Percentiles rank a stretch among this genome's conserved stretches.
Evolutionary conservation across 768 basidiomycete species (phyloP).

Genomic region (Lentinus brumalis): DNA sequence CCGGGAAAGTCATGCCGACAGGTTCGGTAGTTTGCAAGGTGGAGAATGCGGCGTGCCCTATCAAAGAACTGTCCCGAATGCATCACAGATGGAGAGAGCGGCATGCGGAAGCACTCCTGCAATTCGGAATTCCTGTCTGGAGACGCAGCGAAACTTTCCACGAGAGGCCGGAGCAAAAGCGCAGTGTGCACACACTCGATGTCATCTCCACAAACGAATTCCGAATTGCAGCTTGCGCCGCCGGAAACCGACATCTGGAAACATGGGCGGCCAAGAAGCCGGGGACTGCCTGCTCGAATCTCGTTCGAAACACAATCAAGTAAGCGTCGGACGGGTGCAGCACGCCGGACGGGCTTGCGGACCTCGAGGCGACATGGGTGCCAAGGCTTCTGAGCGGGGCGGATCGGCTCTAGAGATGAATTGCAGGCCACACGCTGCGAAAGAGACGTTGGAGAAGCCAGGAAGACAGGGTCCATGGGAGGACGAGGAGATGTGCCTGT

Average conservation of each 20-base stretch:
- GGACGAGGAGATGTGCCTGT: neutral
- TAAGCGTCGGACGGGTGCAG: neutral
- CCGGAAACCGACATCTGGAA: conserved; percentile 12
- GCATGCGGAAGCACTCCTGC: conserved; percentile 8
- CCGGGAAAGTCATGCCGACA: neutral
- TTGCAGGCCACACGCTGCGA: neutral
- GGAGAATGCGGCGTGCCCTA: conserved; percentile 1
- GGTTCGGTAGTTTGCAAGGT: neutral
- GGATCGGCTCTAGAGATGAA: neutral
- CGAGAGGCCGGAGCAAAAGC: conserved; percentile 16
- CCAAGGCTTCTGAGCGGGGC: neutral
- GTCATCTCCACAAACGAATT: conserved; percentile 14
- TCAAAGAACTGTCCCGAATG: conserved; percentile 18
- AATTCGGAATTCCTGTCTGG: conserved; percentile 22
- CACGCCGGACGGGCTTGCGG: neutral
- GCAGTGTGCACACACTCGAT: conserved; percentile 1
- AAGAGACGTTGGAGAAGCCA: neutral
- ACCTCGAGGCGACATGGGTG: neutral
- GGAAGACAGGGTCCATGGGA: neutral
- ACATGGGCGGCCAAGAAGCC: neutral
- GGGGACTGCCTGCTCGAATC: neutral
- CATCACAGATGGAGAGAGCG: conserved; percentile 20
- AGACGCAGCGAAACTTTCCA: conserved; percentile 19
- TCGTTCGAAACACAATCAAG: conserved; percentile 5
- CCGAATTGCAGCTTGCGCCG: conserved; percentile 14